Conservation (phyloP, 768 basidiomycete species). For the Heimioporus sp. region DNA sequence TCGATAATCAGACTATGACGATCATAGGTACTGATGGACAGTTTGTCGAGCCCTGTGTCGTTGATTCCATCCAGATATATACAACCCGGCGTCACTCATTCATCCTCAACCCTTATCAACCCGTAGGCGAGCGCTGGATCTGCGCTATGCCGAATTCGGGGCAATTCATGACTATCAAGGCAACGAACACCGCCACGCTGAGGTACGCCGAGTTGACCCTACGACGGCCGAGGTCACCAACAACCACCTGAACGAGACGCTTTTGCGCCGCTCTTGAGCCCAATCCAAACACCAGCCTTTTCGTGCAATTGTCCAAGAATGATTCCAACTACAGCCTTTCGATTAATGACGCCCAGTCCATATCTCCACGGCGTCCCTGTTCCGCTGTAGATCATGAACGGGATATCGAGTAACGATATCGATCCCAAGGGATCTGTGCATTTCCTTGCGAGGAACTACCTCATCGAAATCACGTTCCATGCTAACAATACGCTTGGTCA, state of each 20-base stretch:
- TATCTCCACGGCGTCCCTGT: slow-evolving; percentile 15
- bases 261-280: slow-evolving; percentile 16
- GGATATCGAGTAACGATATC: slow-evolving; percentile 1
- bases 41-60: slow-evolving; percentile 38
- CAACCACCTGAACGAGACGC: slow-evolving; percentile 13
- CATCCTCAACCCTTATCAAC: slow-evolving; percentile 39
- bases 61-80: slow-evolving; percentile 36
- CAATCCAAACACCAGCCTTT: slow-evolving; percentile 19
- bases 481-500: slow-evolving; percentile 5
- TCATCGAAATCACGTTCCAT: slow-evolving; percentile 14
- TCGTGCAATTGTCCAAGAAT: slow-evolving; percentile 11
- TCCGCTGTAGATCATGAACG: slow-evolving; percentile 25
- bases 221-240: neutral
- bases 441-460: slow-evolving; percentile 14
- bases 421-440: slow-evolving; percentile 11
- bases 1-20: slow-evolving; percentile 28
- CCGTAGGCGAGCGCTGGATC: slow-evolving; percentile 41
- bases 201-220: slow-evolving; percentile 18
- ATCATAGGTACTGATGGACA: slow-evolving; percentile 45
- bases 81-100: slow-evolving; percentile 48
- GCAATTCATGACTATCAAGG: slow-evolving; percentile 24
- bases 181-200: slow-evolving; percentile 13
- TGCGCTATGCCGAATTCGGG: neutral
- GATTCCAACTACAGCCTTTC: slow-evolving; percentile 6
- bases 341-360: slow-evolving; percentile 13